Evolutionary conservation across 768 basidiomycete species (phyloP).

Genomic region (Xerocomellus amylosporus): DNA sequence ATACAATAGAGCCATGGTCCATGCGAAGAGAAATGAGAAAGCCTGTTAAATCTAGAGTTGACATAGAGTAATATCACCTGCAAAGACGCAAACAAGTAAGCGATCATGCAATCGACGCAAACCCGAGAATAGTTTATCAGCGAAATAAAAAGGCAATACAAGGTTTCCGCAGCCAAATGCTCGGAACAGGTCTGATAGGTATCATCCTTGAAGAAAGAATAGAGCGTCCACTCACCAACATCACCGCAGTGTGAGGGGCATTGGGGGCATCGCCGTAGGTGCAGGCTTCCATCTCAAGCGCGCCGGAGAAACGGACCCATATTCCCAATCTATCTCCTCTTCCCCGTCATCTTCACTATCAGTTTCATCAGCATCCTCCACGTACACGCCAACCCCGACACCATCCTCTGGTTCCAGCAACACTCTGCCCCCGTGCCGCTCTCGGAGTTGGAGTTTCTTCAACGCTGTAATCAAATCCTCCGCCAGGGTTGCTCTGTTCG

Average conservation of each 20-base stretch:
- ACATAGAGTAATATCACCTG: slow-evolving; percentile 4
- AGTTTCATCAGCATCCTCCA: slow-evolving; percentile 63
- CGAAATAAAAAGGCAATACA: slow-evolving; percentile 66
- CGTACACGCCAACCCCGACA: slow-evolving; percentile 72
- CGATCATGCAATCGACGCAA: background rate
- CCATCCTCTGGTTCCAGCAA: slow-evolving; percentile 67
- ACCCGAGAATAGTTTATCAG: slow-evolving; percentile 10
- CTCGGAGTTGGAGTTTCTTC: slow-evolving; percentile 58
- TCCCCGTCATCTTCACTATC: slow-evolving; percentile 29
- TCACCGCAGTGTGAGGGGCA: slow-evolving; percentile 27
- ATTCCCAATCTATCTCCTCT: slow-evolving; percentile 55
- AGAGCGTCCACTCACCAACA: slow-evolving; percentile 24
- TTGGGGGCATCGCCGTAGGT: slow-evolving; percentile 59
- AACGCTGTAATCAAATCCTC: slow-evolving; percentile 84
- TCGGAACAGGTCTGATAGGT: slow-evolving; percentile 81
- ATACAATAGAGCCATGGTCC: slow-evolving; percentile 18
- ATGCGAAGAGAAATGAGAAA: slow-evolving; percentile 4
- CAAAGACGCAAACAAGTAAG: slow-evolving; percentile 5
- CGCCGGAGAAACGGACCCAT: slow-evolving; percentile 47
- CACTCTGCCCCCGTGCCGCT: slow-evolving; percentile 40
- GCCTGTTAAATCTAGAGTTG: background rate
- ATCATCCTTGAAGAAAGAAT: slow-evolving; percentile 49
- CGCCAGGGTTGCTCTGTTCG: slow-evolving; percentile 79
- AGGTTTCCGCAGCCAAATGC: slow-evolving; percentile 50
- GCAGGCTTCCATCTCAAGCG: slow-evolving; percentile 48